Evolutionary conservation across 202 grass and related monocot genomes (phyloP).

Genomic region (Panicum virgatum): DNA sequence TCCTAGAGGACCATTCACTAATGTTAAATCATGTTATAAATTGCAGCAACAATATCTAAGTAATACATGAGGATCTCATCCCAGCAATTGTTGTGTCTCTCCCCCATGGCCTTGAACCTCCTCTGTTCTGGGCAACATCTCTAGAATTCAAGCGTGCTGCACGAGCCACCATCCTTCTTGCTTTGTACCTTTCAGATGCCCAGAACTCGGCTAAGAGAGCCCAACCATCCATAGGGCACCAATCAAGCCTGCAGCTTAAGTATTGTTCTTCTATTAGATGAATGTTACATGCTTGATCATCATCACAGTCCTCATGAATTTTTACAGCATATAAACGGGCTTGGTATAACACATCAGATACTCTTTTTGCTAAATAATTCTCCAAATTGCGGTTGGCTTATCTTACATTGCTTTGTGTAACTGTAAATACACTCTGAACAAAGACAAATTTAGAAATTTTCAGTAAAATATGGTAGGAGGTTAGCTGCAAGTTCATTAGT

Average conservation of each 20-base stretch:
- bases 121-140: not conserved
- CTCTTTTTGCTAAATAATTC: not conserved
- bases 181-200: not conserved
- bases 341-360: not conserved
- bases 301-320: not conserved
- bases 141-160: not conserved
- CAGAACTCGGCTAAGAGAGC: not conserved
- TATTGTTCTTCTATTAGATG: not conserved
- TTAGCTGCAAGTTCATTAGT: too few relatives aligned
- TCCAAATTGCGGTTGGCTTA: not conserved
- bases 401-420: not conserved
- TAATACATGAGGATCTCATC: not conserved
- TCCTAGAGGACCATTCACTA: too few relatives aligned
- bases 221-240: not conserved
- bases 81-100: not conserved
- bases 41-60: too few relatives aligned
- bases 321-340: not conserved
- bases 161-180: not conserved
- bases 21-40: too few relatives aligned
- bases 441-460: too few relatives aligned
- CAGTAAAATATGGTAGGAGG: too few relatives aligned
- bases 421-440: too few relatives aligned
- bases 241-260: not conserved
- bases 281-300: not conserved
- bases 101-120: not conserved